Percentiles rank a stretch among this genome's conserved stretches.
Evolutionary conservation across 2,329 filamentous ascomycete species (phyloP).

Genomic region (Diaporthe citrichinensis): DNA sequence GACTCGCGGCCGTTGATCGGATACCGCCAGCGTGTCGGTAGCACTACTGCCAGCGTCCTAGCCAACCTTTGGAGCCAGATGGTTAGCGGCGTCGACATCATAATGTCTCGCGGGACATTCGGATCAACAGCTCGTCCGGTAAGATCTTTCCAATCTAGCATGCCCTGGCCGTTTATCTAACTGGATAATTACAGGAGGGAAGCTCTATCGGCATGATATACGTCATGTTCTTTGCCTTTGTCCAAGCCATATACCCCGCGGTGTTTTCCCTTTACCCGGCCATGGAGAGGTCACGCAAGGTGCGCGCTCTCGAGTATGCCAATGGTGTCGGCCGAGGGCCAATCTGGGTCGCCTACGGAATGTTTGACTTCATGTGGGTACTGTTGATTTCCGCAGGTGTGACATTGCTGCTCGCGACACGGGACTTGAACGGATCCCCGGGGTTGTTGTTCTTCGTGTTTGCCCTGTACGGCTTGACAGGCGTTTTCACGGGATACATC

Average conservation of each 20-base stretch:
- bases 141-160: background rate
- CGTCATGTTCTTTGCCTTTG: conserved; percentile 5
- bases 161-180: background rate
- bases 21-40: background rate
- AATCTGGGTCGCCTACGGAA: background rate
- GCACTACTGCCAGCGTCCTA: background rate
- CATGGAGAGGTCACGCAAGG: conserved; percentile 1
- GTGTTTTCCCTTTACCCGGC: background rate
- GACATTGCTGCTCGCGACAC: background rate
- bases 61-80: conserved; percentile 3
- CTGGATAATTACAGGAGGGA: background rate
- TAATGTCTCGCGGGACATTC: conserved; percentile 7
- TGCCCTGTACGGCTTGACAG: conserved; percentile 5
- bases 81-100: background rate
- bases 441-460: background rate
- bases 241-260: background rate
- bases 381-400: background rate
- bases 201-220: background rate
- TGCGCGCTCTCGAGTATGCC: background rate
- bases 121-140: background rate
- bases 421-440: background rate
- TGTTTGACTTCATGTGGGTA: conserved; percentile 2
- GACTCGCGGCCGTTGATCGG: background rate
- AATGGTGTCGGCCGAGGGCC: background rate
- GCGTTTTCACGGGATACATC: background rate